Base-by-base conservation (phyloP, 306 rosid genomes). In the Quercus berberidifolia region DNA sequence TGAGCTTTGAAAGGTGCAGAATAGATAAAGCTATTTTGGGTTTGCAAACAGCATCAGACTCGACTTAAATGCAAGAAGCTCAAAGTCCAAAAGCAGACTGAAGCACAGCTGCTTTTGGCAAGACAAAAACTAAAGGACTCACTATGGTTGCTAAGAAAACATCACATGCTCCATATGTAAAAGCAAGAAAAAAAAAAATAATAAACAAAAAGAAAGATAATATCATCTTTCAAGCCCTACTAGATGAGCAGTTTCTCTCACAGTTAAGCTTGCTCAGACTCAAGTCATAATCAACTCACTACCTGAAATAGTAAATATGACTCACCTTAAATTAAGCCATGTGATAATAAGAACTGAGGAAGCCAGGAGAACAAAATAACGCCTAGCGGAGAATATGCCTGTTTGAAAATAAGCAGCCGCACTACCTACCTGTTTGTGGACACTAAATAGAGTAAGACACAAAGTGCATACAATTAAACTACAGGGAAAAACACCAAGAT, bases 311-410 rank as follows among this genome's bases (percentile, higher is more conserved):
- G 60, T 9, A 59, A 28, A 35, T 17, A 52, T 69, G 60, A 55
- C 72, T 57, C 64, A 85, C 94, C 95, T 94, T 85, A 92, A 87
- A 82, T 92, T 94, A 70, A 94, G 96, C 98, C 97, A 94, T 56
- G 94, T 85, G 83, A 94, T 94, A 57, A 91, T 85, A 77, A 92
- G 92, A 88, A 89, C 87, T 0, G 98, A 92, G 65, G 97, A 89
- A 79, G 88, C 84, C 85, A 92, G 80, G 76, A 94, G 91, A 58
- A 82, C 17, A 76, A 84, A 79, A 84, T 84, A 94, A 63, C 85
- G 85, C 71, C 82, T 74, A 52, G 86, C 80, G 31, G 92, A 94
- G 82, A 92, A 94, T 10, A 85, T 43, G 71, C 93, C 94, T 1
- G 92, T 88, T 78, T 91, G 90, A 6, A 88, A 83, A 87, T 89